Percentiles rank a stretch among this genome's conserved stretches.
These are phyloP conservation scores for Geranomyces variabilis DNA, from an alignment of 192 early-diverging fungal genomes.

Conservation along the genomic window DNA sequence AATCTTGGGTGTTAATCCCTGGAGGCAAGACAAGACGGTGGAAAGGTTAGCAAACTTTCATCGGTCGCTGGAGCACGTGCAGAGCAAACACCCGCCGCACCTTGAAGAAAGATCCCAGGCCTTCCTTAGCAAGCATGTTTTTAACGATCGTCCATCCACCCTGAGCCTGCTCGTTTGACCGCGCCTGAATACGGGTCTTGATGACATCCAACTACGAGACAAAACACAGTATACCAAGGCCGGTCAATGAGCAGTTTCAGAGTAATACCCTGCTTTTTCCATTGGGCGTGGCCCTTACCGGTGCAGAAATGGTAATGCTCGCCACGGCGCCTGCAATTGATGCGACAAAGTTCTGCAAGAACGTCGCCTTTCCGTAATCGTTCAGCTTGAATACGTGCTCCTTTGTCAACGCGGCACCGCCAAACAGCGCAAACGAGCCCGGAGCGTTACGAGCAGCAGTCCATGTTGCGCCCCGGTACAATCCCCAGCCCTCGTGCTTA, in stretches of 20 bases:
- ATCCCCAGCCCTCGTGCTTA: conserved; percentile 82
- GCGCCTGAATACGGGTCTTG: conserved; percentile 98
- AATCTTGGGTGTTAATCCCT: conserved; percentile 63
- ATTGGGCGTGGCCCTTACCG: conserved; percentile 43
- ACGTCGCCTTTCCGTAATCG: conserved; percentile 96
- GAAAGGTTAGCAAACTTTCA: too few species aligned
- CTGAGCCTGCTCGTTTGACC: conserved; percentile 84
- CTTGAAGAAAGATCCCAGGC: conserved; percentile 94
- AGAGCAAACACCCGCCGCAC: too few species aligned
- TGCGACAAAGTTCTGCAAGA: conserved; percentile 95
- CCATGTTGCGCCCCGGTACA: conserved; percentile 97
- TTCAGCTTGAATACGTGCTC: conserved; percentile 87
- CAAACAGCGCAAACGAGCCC: conserved; percentile 93
- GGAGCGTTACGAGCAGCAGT: conserved; percentile 97
- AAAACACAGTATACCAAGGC: too few species aligned
- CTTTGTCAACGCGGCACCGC: conserved; percentile 92
- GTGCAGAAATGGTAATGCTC: conserved; percentile 90
- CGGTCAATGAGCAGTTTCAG: too few species aligned
- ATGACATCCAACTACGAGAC: conserved; percentile 81
- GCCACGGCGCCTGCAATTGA: conserved; percentile 96
- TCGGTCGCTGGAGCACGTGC: background rate
- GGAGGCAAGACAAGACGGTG: background rate
- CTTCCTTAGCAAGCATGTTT: conserved; percentile 92
- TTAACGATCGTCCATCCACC: conserved; percentile 83
- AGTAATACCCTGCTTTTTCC: too few species aligned